Base-by-base conservation (phyloP, 2,329 filamentous ascomycete species). In the Sphaerulina musiva region DNA sequence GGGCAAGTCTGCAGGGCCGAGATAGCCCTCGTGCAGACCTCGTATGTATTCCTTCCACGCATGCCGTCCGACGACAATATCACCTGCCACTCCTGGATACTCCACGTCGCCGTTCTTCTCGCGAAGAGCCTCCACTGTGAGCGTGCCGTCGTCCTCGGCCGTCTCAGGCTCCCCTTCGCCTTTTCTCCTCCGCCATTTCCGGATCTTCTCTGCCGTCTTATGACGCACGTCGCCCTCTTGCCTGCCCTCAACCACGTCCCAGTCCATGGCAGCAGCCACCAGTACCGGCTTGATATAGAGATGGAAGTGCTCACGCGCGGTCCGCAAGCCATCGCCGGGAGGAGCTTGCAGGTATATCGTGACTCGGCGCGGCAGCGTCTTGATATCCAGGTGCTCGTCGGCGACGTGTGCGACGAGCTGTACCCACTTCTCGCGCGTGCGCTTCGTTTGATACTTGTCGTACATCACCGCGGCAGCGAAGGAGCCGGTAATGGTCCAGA, bases 11-110 rank as follows among this genome's bases (percentile, higher is more conserved):
- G 95, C 74, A 6, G 93, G 90, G 0, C 93, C 92, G 23, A 98
- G 75, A 92, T 93, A 98, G 53, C 93, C 93, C 73, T 98, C 93
- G 69, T 98, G 93, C 61, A 97, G 68, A 44, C 93, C 93, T 55
- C 91, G 80, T 23, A 97, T 76, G 70, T 97, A 98, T 73, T 98
- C 93, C 74, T 96, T 98, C 93, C 93, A 98, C 8, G 92, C 85
- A 69, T 96, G 87, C 53, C 92, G 78, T 10, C 93, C 93, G 64
- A 98, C 82, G 14, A 97, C 83, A 48, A 98, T 78, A 68, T 97
- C 92, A 43, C 93, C 93, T 59, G 80, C 80, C 20, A 86, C 76
- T 8, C 88, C 91, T 3, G 84, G 77, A 66, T 86, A 92, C 34
- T 88, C 83, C 26, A 76, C 77, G 8, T 92, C 80, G 6, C 85